A percentile compares a stretch with the other conserved stretches of the same genome.
Conservation (phyloP, 164 flowering plant genomes). For the Magnolia kwangsiensis region DNA sequence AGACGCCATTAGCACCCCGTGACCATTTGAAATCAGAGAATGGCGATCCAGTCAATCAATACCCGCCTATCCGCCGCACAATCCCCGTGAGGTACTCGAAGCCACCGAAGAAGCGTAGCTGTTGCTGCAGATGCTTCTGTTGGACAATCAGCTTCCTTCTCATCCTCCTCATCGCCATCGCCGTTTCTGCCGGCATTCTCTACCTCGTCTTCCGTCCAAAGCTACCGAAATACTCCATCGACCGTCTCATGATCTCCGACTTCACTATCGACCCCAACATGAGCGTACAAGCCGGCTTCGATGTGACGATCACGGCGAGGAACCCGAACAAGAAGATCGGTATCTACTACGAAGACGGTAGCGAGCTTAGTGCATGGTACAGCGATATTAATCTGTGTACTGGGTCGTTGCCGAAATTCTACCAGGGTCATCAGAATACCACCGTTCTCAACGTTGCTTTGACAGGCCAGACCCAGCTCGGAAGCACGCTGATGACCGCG, state of each 20-base stretch:
- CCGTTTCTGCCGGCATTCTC: slow-evolving; percentile 37
- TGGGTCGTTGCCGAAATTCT: slow-evolving; percentile 73
- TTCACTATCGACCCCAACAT: slow-evolving; percentile 39
- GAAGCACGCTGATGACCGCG: slow-evolving; percentile 27
- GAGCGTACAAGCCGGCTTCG: slow-evolving; percentile 54
- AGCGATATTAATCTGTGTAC: slow-evolving; percentile 39
- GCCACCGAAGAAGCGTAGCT: slow-evolving; percentile 42
- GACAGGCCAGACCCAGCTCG: slow-evolving; percentile 49
- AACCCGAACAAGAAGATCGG: slow-evolving; percentile 88
- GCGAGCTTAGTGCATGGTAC: slow-evolving; percentile 53
- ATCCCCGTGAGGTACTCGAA: slow-evolving; percentile 30
- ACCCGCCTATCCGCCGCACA: slow-evolving; percentile 19
- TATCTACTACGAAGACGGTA: slow-evolving; percentile 70
- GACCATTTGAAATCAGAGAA: slow-evolving; percentile 41
- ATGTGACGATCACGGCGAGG: slow-evolving; percentile 58
- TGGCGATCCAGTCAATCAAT: slow-evolving; percentile 32
- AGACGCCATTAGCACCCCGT: slow-evolving; percentile 34
- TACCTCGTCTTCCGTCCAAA: slow-evolving; percentile 71
- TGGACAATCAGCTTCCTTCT: slow-evolving; percentile 53
- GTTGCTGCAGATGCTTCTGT: slow-evolving; percentile 51
- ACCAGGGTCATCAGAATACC: slow-evolving; percentile 84
- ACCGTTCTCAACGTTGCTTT: slow-evolving; percentile 48
- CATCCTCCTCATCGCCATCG: slow-evolving; percentile 39
- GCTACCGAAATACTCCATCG: slow-evolving; percentile 65
- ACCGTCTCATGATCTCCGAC: slow-evolving; percentile 41